These are phyloP conservation scores for Fragilaria crotonensis DNA, from an alignment of 108 stramenopile species.

Conservation along the genomic window DNA sequence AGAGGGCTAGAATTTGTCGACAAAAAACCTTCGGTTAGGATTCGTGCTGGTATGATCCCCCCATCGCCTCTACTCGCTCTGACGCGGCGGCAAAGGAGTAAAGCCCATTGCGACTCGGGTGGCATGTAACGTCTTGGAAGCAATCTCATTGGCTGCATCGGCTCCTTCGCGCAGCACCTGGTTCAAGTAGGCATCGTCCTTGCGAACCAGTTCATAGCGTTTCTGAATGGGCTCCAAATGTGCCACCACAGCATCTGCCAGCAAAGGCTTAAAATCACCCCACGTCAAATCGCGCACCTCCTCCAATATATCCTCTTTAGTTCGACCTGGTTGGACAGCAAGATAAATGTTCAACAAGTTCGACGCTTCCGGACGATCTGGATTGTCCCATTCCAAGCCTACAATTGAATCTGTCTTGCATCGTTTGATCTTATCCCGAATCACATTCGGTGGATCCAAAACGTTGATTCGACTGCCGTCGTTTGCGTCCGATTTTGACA, in stretches of 20 bases:
- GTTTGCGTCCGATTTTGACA: slow-evolving; percentile 94
- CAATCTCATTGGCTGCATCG: slow-evolving; percentile 89
- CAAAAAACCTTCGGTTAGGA: no score
- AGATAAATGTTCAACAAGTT: slow-evolving; percentile 95
- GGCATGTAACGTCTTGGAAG: slow-evolving; percentile 65
- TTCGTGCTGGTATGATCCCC: no score
- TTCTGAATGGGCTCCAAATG: slow-evolving; percentile 93
- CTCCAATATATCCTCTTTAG: slow-evolving; percentile 64
- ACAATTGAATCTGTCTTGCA: slow-evolving; percentile 92
- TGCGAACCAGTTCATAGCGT: slow-evolving; percentile 81
- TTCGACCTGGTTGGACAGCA: slow-evolving; percentile 77
- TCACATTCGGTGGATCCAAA: slow-evolving; percentile 86
- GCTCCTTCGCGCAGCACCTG: slow-evolving; percentile 89
- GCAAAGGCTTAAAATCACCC: slow-evolving; percentile 93
- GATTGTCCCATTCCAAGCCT: slow-evolving; percentile 95
- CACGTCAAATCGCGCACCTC: slow-evolving; percentile 88
- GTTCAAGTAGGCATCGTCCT: slow-evolving; percentile 76
- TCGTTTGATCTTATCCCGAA: slow-evolving; percentile 88
- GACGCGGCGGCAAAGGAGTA: not conserved
- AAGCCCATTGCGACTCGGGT: slow-evolving; percentile 97
- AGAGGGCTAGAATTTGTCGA: no score
- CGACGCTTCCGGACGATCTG: slow-evolving; percentile 94
- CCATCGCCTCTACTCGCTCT: no score
- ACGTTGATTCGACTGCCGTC: slow-evolving; percentile 94
- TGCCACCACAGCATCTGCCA: slow-evolving; percentile 90